phyloP scores from a whole-genome alignment of 257 asterid genomes.

The Henckelia pumila region DNA sequence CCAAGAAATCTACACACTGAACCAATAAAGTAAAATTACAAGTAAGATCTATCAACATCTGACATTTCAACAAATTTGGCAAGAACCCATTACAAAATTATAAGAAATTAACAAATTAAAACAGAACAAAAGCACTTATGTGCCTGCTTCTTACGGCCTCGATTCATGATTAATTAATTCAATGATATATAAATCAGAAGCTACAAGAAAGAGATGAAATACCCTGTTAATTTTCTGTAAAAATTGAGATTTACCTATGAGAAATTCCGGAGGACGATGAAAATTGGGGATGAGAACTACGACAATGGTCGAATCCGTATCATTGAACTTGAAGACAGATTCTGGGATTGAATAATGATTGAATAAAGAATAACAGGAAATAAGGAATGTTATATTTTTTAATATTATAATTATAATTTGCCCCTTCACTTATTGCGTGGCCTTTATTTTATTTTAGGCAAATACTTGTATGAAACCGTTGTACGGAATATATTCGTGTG shows the following conservation, averaged over 20 bases:
- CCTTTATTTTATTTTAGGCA: too few relatives aligned
- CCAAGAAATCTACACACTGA: not conserved
- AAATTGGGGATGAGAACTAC: conserved; percentile 22
- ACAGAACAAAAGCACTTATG: not conserved
- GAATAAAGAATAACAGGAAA: not conserved
- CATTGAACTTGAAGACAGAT: not conserved
- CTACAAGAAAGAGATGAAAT: conserved; percentile 18
- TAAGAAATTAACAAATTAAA: conserved; percentile 10
- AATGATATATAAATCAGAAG: not conserved
- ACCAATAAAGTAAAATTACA: conserved; percentile 1
- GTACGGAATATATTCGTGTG: too few relatives aligned
- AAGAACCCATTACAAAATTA: conserved; percentile 16
- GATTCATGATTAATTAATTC: conserved; percentile 3
- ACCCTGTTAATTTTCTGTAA: conserved; percentile 27
- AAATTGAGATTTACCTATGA: conserved; percentile 29
- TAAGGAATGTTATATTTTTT: conserved; percentile 7
- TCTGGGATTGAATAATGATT: not conserved
- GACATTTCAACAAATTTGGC: conserved; percentile 21
- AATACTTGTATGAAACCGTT: too few relatives aligned
- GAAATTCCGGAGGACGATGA: not conserved
- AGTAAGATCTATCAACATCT: conserved; percentile 24
- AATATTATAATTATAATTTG: conserved; percentile 26
- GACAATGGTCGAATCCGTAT: conserved; percentile 21
- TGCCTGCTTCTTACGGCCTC: conserved; percentile 10
- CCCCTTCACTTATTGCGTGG: conserved; percentile 6